These are phyloP conservation scores for Fusarium lyarnte DNA, from an alignment of 2,329 filamentous ascomycete species.

Conservation along the genomic window DNA sequence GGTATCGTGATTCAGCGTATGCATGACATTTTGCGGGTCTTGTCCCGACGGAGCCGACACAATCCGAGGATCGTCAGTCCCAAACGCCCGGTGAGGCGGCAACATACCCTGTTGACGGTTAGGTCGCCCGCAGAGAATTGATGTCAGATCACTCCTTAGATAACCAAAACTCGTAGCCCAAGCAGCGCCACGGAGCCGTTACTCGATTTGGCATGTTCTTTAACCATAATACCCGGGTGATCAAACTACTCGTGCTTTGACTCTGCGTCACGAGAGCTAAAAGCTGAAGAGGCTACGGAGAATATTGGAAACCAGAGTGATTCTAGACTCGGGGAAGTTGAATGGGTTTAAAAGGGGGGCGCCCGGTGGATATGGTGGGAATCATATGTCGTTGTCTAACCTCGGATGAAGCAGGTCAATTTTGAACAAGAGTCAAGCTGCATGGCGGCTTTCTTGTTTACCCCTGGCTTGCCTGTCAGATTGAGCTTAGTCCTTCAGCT, in stretches of 20 bases:
- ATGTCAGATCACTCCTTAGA: neutral
- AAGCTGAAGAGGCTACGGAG: neutral
- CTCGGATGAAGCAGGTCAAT: conserved; percentile 2
- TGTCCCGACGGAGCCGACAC: neutral
- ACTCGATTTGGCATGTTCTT: neutral
- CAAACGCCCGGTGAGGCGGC: neutral
- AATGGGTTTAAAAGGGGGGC: neutral
- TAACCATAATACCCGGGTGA: neutral
- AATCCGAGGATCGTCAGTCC: conserved; percentile 2
- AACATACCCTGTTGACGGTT: conserved; percentile 1
- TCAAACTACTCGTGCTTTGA: neutral
- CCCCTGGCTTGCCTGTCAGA: neutral
- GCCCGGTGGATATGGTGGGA: neutral
- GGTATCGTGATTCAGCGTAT: neutral
- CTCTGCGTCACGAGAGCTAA: neutral
- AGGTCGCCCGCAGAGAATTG: neutral
- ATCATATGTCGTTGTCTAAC: neutral
- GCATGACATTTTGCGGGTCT: neutral
- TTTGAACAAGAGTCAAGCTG: neutral
- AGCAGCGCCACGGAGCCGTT: neutral
- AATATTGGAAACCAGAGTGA: neutral
- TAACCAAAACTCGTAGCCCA: neutral
- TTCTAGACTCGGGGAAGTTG: neutral
- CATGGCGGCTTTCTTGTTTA: neutral
- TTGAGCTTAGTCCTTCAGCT: conserved; percentile 5